These are phyloP conservation scores for Cucurbita maxima DNA, from an alignment of 306 rosid species.

Conservation along the genomic window DNA sequence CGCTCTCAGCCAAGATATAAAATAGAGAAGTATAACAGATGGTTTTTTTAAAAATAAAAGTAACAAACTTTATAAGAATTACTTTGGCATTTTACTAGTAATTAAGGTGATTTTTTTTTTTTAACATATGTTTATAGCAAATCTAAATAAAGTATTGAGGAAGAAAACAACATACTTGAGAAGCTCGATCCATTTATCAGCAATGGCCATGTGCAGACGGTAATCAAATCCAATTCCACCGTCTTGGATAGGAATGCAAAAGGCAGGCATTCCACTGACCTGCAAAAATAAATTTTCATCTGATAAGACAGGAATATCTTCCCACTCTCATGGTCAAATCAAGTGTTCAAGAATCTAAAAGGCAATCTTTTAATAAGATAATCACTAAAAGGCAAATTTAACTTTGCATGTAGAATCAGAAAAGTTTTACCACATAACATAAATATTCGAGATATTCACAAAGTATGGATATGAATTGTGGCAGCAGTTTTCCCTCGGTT, in stretches of 20 bases:
- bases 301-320: neutral
- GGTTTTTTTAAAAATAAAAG: neutral
- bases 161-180: conserved; percentile 45
- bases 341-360: neutral
- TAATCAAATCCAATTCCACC: conserved; percentile 94
- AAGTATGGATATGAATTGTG: neutral
- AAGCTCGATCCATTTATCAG: conserved; percentile 97
- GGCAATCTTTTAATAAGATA: neutral
- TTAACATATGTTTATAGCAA: neutral
- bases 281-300: conserved; percentile 22
- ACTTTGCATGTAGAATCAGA: neutral
- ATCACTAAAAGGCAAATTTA: neutral
- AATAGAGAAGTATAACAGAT: neutral
- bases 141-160: neutral
- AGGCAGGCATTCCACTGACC: conserved; percentile 99
- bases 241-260: conserved; percentile 69
- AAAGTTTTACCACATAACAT: neutral
- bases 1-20: neutral
- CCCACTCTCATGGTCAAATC: neutral
- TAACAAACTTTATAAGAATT: neutral
- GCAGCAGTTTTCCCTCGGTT: neutral
- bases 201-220: conserved; percentile 93
- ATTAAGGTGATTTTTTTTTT: neutral
- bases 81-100: neutral
- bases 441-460: neutral